These are phyloP conservation scores for Aotearoamyces nothofagi DNA, from an alignment of 2,329 filamentous ascomycete genomes.

Conservation along the genomic window DNA sequence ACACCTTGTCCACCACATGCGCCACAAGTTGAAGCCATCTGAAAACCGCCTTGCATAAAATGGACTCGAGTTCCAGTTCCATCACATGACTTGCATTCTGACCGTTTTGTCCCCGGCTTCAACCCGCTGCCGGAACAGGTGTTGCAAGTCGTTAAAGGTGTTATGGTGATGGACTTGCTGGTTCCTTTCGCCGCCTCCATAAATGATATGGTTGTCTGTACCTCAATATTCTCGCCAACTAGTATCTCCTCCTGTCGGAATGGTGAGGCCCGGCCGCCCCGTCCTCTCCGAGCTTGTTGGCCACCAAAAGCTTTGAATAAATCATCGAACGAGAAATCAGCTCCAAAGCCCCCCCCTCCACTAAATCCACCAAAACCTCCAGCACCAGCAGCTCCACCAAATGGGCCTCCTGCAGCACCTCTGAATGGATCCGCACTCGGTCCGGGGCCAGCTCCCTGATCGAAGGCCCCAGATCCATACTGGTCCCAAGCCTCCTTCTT, in stretches of 20 bases:
- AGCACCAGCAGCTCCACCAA: constrained; percentile 32
- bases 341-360: constrained; percentile 50
- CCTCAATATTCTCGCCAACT: constrained; percentile 92
- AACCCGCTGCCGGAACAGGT: constrained; percentile 74
- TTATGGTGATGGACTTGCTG: constrained; percentile 75
- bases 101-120: constrained; percentile 62
- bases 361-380: constrained; percentile 34
- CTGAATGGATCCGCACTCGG: constrained; percentile 41
- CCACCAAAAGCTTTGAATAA: constrained; percentile 76
- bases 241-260: constrained; percentile 66
- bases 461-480: constrained; percentile 77
- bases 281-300: constrained; percentile 27
- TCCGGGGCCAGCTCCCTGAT: constrained; percentile 42
- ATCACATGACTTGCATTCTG: constrained; percentile 64
- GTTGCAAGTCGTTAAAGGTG: constrained; percentile 65
- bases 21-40: constrained; percentile 83
- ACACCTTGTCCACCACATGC: constrained; percentile 68
- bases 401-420: constrained; percentile 45
- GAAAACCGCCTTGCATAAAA: constrained; percentile 84
- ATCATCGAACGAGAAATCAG: constrained; percentile 91
- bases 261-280: constrained; percentile 40
- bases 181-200: constrained; percentile 91
- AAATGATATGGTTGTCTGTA: constrained; percentile 85
- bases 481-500: constrained; percentile 89
- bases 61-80: constrained; percentile 80